Percentiles rank a stretch among this genome's conserved stretches.
These are phyloP conservation scores for Scytalidium lignicola DNA, from an alignment of 2,329 filamentous ascomycete species.

Conservation along the genomic window DNA sequence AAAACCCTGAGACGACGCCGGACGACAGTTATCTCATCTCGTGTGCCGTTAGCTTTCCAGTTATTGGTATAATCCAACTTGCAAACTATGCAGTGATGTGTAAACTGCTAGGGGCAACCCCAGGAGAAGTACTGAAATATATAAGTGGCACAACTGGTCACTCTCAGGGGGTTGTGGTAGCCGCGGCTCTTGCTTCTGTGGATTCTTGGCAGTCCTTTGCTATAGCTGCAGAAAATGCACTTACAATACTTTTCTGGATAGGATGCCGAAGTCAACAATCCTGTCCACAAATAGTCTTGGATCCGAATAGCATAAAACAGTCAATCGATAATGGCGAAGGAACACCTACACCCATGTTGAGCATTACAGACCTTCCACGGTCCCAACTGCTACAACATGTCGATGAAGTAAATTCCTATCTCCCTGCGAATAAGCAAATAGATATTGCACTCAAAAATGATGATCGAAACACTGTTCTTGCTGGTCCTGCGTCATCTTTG, in stretches of 20 bases:
- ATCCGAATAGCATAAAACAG: too few species aligned
- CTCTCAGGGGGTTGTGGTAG: slow-evolving; percentile 91
- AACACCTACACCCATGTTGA: slow-evolving; percentile 88
- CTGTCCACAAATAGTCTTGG: too few species aligned
- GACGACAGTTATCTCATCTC: too few species aligned
- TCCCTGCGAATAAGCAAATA: slow-evolving; percentile 31
- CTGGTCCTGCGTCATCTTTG: slow-evolving; percentile 7
- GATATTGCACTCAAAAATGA: slow-evolving; percentile 8
- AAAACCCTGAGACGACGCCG: too few species aligned
- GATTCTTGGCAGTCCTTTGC: slow-evolving; percentile 88
- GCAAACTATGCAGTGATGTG: slow-evolving; percentile 91
- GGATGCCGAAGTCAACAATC: slow-evolving; percentile 87
- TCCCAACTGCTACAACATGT: slow-evolving; percentile 89
- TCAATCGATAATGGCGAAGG: slow-evolving; percentile 90
- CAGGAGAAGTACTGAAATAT: slow-evolving; percentile 76
- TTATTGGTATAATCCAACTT: slow-evolving; percentile 89
- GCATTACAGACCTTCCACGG: slow-evolving; percentile 82
- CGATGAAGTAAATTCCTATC: slow-evolving; percentile 87
- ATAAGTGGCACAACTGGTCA: slow-evolving; percentile 86
- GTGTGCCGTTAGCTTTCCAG: too few species aligned
- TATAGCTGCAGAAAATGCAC: slow-evolving; percentile 64
- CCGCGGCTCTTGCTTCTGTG: slow-evolving; percentile 83
- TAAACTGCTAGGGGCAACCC: slow-evolving; percentile 79
- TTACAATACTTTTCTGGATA: slow-evolving; percentile 96
- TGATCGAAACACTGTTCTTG: slow-evolving; percentile 7